phyloP scores from a whole-genome alignment of 1,284 basidiomycete species.

The Peniophora sp. region DNA sequence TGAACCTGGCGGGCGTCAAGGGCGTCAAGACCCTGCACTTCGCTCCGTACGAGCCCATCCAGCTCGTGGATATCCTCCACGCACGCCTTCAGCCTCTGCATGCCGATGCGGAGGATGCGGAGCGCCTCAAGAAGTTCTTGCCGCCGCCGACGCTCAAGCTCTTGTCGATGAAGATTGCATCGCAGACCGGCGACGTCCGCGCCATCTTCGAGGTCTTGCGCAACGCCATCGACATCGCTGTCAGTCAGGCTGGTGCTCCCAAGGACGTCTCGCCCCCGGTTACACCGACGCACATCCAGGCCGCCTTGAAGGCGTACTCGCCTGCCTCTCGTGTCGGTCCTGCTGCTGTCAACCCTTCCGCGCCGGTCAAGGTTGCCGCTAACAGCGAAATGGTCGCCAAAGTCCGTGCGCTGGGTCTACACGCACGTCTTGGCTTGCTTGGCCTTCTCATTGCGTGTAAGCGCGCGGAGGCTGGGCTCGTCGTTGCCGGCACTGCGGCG shows the following conservation, averaged over 20 bases:
- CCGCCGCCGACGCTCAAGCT: conserved; percentile 55
- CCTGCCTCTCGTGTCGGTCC: conserved; percentile 35
- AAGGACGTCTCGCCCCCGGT: conserved; percentile 37
- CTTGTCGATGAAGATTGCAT: conserved; percentile 69
- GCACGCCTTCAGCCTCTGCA: conserved; percentile 45
- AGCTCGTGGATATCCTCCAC: conserved; percentile 59
- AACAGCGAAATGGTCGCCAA: conserved; percentile 60
- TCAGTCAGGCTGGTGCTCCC: conserved; percentile 19
- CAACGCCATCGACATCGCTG: conserved; percentile 64
- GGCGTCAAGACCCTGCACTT: conserved; percentile 66
- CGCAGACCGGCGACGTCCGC: conserved; percentile 72
- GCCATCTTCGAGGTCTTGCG: conserved; percentile 70
- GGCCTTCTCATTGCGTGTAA: conserved; percentile 55
- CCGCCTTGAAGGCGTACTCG: conserved; percentile 61
- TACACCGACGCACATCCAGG: conserved; percentile 55
- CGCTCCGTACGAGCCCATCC: conserved; percentile 59
- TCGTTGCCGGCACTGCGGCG: conserved; percentile 30
- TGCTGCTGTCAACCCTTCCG: conserved; percentile 14
- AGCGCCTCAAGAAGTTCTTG: conserved; percentile 44
- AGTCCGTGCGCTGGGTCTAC: conserved; percentile 59
- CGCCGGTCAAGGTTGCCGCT: conserved; percentile 21
- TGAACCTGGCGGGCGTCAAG: conserved; percentile 26
- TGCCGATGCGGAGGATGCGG: conserved; percentile 17
- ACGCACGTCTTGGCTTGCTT: conserved; percentile 62
- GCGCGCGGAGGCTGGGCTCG: conserved; percentile 48